Evolutionary conservation across 345 rosid species (phyloP), one percentile per base, ranked within the genome.

Genomic region (Camelina neglecta): DNA sequence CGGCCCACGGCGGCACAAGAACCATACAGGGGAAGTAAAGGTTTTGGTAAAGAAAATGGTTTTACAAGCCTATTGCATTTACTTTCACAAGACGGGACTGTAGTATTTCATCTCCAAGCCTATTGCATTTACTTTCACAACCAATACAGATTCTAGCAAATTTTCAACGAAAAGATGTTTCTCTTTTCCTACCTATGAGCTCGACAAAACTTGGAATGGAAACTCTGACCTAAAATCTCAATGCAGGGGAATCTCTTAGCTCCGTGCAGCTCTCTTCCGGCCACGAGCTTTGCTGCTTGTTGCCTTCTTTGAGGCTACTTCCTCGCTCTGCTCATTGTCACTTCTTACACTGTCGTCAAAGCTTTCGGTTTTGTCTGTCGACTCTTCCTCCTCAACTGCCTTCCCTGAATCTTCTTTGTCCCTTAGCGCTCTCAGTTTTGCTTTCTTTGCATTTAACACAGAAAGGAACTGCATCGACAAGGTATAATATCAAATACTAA

Each of bases 391-490:
- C 23, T 72, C 70, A 23, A 74, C 74, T 82, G 77, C 35, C 79
- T 50, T 62, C 75, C 21, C 79, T 78, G 85, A 67, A 68, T 78
- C 76, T 85, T 84, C 20, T 83, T 77, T 85, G 55, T 88, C 91
- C 57, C 90, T 88, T 64, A 89, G 88, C 64, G 85, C 93, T 76
- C 97, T 85, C 35, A 94, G 90, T 79, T 94, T 94, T 66, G 79
- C 79, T 77, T 94, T 94, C 87, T 92, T 94, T 39, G 96, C 73
- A 74, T 94, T 94, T 72, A 94, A 75, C 15, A 90, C 87, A 35
- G 75, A 80, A 72, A 89, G 75, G 69, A 94, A 94, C 97, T 94
- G 65, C 60, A 38, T 24, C 7, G 58, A 55, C 76, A 11, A 2
- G 0, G 29, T 51, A 4, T 48, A 33, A 26, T 1, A n/a, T 45